Evolutionary conservation across 2,329 filamentous ascomycete genomes (phyloP).

Genomic region (Talaromyces rugulosus): DNA sequence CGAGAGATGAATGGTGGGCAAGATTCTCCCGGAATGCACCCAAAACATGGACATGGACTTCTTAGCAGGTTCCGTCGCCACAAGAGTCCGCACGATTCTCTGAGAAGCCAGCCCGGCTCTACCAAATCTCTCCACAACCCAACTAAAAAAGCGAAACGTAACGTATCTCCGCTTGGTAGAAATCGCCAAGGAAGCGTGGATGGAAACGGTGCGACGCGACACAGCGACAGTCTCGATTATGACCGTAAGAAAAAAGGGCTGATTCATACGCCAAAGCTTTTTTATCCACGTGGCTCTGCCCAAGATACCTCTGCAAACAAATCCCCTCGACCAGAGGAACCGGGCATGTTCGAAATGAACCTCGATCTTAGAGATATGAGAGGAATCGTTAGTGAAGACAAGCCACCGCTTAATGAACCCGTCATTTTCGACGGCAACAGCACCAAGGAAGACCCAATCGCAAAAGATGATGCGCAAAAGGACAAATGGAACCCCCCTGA

Average conservation of each 20-base stretch:
- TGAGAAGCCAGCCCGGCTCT: slow-evolving; percentile 28
- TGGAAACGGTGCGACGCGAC: slow-evolving; percentile 19
- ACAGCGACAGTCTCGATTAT: slow-evolving; percentile 27
- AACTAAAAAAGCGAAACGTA: slow-evolving; percentile 25
- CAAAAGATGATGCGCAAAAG: slow-evolving; percentile 31
- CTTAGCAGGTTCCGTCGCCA: slow-evolving; percentile 43
- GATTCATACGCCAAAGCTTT: slow-evolving; percentile 17
- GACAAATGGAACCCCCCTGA: slow-evolving; percentile 89
- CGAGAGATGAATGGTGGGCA: slow-evolving; percentile 31
- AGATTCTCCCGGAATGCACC: slow-evolving; percentile 34
- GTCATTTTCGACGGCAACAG: slow-evolving; percentile 32
- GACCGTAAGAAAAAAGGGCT: slow-evolving; percentile 33
- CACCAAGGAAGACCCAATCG: slow-evolving; percentile 24
- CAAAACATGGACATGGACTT: slow-evolving; percentile 40
- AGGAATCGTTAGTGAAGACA: slow-evolving; percentile 73
- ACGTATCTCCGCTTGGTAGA: slow-evolving; percentile 28
- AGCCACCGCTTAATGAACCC: slow-evolving; percentile 60
- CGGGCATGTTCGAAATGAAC: slow-evolving; percentile 72
- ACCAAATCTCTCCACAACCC: slow-evolving; percentile 26
- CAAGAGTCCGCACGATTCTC: slow-evolving; percentile 38
- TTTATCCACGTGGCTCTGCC: neutral
- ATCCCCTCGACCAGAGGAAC: slow-evolving; percentile 47
- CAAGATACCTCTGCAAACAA: slow-evolving; percentile 1
- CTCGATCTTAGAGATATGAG: slow-evolving; percentile 88
- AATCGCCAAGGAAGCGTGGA: slow-evolving; percentile 35